Evolutionary conservation across 257 asterid genomes (phyloP).

Genomic region (Cruciata laevipes): DNA sequence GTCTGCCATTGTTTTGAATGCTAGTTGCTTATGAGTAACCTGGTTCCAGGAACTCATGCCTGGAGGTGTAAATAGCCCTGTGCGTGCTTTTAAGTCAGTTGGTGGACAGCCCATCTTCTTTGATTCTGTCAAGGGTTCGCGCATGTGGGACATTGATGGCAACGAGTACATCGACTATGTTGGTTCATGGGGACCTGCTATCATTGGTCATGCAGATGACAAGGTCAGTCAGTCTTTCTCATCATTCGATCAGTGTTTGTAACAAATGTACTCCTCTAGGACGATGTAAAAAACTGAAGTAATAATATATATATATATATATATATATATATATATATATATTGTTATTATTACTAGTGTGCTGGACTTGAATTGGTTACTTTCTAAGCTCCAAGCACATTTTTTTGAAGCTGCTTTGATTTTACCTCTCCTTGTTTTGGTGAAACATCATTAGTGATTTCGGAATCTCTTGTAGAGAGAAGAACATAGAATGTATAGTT

Average conservation of each 20-base stretch:
- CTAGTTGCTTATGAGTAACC: neutral
- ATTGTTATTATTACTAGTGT: neutral
- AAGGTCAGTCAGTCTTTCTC: slow-evolving; percentile 58
- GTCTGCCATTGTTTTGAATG: neutral
- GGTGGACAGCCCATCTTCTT: slow-evolving; percentile 94
- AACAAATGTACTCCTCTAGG: neutral
- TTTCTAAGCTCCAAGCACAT: neutral
- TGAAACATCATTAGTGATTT: neutral
- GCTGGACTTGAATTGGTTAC: neutral
- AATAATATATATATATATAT: too few relatives aligned
- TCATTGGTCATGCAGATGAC: slow-evolving; percentile 98
- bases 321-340: too few relatives aligned
- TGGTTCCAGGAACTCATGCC: slow-evolving; percentile 89
- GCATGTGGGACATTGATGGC: slow-evolving; percentile 94
- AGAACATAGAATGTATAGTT: neutral
- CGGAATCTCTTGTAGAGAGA: neutral
- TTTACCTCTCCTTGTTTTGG: neutral
- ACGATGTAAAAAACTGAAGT: too few relatives aligned
- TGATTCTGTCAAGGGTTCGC: slow-evolving; percentile 92
- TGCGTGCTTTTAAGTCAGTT: slow-evolving; percentile 96
- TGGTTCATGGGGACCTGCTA: slow-evolving; percentile 99
- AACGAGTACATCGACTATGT: slow-evolving; percentile 97
- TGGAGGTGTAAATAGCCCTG: slow-evolving; percentile 98
- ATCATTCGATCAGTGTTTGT: neutral
- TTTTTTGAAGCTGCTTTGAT: neutral